phyloP scores from a whole-genome alignment of 805 yeast genomes.

The Wickerhamomyces ciferrii region DNA sequence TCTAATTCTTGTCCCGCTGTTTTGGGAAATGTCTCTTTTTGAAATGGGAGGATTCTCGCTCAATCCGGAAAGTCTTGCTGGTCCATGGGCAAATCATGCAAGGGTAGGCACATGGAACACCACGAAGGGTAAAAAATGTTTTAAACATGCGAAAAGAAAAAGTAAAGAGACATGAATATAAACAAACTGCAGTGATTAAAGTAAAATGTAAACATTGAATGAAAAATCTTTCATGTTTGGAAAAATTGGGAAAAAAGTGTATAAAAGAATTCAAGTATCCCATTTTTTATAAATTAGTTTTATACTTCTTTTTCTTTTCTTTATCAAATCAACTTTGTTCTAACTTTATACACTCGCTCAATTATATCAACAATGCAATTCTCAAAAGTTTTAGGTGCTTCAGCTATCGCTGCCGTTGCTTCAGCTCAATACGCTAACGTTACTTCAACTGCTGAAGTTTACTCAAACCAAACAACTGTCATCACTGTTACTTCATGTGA shows the following conservation, averaged over 20 bases:
- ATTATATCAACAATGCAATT: conserved; percentile 26
- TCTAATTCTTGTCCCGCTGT: too few species aligned
- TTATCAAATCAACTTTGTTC: conserved; percentile 20
- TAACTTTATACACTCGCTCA: conserved; percentile 25
- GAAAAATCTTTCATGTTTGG: background rate
- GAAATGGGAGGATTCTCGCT: too few species aligned
- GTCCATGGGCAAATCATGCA: too few species aligned
- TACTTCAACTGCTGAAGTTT: conserved; percentile 23
- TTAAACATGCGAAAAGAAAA: conserved; percentile 1
- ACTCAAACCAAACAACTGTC: conserved; percentile 21
- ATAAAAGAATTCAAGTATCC: conserved; percentile 8
- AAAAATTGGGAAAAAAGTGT: conserved; percentile 6
- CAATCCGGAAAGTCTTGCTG: too few species aligned
- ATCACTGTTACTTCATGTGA: conserved; percentile 27
- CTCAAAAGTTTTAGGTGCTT: conserved; percentile 22
- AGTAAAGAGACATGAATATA: background rate
- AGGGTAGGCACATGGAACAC: too few species aligned
- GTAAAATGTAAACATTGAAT: conserved; percentile 4
- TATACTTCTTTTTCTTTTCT: background rate
- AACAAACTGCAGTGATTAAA: conserved; percentile 3
- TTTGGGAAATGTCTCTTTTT: too few species aligned
- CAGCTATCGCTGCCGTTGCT: conserved; percentile 23
- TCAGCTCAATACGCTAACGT: conserved; percentile 21
- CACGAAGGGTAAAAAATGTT: background rate
- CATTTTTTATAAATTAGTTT: background rate